Evolutionary conservation across 2,329 filamentous ascomycete genomes (phyloP).

Genomic region (Aspergillus terreus): DNA sequence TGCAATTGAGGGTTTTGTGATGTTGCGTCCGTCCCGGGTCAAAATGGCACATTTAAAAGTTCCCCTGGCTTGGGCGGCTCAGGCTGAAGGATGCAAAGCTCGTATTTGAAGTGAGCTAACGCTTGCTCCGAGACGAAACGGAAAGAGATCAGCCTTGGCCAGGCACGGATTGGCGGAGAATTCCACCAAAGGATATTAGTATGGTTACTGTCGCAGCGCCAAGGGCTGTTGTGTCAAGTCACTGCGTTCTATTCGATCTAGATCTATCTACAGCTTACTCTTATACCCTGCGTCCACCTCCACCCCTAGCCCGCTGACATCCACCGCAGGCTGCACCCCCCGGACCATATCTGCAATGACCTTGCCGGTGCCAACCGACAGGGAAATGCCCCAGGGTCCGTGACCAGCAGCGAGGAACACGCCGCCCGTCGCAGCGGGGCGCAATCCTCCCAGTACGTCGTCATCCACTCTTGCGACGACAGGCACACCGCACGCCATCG

Average conservation of each 20-base stretch:
- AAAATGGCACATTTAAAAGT: too few species aligned
- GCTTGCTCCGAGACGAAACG: neutral
- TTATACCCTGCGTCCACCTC: neutral
- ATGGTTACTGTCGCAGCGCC: too few species aligned
- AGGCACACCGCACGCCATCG: constrained; percentile 61
- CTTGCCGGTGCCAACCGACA: constrained; percentile 65
- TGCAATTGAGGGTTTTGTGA: neutral
- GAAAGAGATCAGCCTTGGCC: neutral
- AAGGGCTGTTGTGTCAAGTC: too few species aligned
- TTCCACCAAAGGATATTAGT: neutral
- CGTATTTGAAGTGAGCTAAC: neutral
- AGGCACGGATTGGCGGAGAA: neutral
- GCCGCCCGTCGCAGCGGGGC: constrained; percentile 42
- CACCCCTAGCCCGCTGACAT: constrained; percentile 53
- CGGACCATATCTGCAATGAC: constrained; percentile 68
- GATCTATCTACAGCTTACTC: neutral
- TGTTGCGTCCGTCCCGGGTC: too few species aligned
- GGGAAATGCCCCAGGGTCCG: constrained; percentile 70
- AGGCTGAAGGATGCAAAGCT: neutral
- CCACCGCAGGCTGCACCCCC: constrained; percentile 55
- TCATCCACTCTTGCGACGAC: constrained; percentile 60
- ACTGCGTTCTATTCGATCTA: neutral
- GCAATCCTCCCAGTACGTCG: constrained; percentile 55
- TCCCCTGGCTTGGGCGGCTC: too few species aligned
- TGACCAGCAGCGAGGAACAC: constrained; percentile 71